phyloP scores from a whole-genome alignment of 768 basidiomycete genomes.

The Pulveroboletus frians region DNA sequence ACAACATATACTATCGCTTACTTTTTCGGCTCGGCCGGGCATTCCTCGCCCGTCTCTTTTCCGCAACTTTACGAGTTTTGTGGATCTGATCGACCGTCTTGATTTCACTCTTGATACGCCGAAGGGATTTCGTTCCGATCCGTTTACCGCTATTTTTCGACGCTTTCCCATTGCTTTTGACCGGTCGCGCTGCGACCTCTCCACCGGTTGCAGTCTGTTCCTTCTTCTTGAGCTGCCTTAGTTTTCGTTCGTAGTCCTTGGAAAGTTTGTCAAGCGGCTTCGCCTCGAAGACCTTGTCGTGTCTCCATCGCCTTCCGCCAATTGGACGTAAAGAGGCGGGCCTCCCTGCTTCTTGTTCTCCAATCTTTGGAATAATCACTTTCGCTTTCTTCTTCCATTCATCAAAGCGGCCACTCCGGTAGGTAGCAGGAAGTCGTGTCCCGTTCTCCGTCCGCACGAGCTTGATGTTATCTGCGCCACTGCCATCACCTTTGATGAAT shows the following conservation, averaged over 20 bases:
- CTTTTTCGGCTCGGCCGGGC: constrained; percentile 56
- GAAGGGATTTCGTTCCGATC: constrained; percentile 54
- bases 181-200: constrained; percentile 21
- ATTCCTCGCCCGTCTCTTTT: constrained; percentile 72
- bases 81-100: constrained; percentile 85
- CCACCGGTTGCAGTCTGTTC: constrained; percentile 30
- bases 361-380: constrained; percentile 70
- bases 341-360: constrained; percentile 64
- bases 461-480: constrained; percentile 89
- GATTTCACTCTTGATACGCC: constrained; percentile 74
- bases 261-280: constrained; percentile 76
- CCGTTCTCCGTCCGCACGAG: constrained; percentile 92
- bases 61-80: constrained; percentile 59
- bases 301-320: constrained; percentile 65
- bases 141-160: constrained; percentile 35
- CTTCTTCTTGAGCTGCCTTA: constrained; percentile 57
- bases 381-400: constrained; percentile 87
- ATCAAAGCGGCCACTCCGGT: constrained; percentile 89
- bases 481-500: constrained; percentile 80
- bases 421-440: constrained; percentile 82
- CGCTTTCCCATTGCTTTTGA: constrained; percentile 28
- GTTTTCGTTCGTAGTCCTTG: constrained; percentile 70
- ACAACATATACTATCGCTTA: constrained; percentile 19
- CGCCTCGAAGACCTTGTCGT: constrained; percentile 55
- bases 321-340: constrained; percentile 24